A percentile compares a stretch with the other conserved stretches of the same genome.
Conservation (phyloP, 83 land plant species). For the Thuja plicata region DNA sequence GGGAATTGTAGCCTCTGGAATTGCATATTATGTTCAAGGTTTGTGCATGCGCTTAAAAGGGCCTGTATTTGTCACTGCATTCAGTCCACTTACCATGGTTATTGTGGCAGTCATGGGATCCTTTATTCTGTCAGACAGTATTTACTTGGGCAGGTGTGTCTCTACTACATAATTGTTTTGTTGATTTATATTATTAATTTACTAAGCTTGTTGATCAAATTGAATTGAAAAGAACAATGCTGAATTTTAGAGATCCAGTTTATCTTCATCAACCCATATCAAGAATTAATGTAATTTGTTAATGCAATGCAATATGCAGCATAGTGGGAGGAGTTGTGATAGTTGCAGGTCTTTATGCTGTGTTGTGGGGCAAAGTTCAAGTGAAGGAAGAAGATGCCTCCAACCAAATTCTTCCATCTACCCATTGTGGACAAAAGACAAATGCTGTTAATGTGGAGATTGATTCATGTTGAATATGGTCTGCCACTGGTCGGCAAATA, state of each 20-base stretch:
- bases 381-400: not conserved
- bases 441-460: not conserved
- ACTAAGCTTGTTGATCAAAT: not conserved
- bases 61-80: conserved; percentile 48
- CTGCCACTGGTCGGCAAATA: too few species aligned
- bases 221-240: not conserved
- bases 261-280: too few species aligned
- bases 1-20: conserved; percentile 36
- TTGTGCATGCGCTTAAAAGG: conserved; percentile 33
- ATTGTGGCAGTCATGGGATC: conserved; percentile 44
- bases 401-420: not conserved
- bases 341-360: conserved; percentile 11
- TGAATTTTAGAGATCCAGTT: not conserved
- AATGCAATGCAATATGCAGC: not conserved
- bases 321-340: conserved; percentile 2
- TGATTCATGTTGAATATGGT: not conserved
- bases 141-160: conserved; percentile 37
- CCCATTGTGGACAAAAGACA: not conserved
- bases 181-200: too few species aligned
- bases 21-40: conserved; percentile 38
- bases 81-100: conserved; percentile 41
- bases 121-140: conserved; percentile 29
- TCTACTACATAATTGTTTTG: too few species aligned
- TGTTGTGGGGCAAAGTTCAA: conserved; percentile 3
- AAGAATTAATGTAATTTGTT: not conserved